Base-by-base conservation (phyloP, 2,329 filamentous ascomycete genomes). In the Trichoderma simmonsii region DNA sequence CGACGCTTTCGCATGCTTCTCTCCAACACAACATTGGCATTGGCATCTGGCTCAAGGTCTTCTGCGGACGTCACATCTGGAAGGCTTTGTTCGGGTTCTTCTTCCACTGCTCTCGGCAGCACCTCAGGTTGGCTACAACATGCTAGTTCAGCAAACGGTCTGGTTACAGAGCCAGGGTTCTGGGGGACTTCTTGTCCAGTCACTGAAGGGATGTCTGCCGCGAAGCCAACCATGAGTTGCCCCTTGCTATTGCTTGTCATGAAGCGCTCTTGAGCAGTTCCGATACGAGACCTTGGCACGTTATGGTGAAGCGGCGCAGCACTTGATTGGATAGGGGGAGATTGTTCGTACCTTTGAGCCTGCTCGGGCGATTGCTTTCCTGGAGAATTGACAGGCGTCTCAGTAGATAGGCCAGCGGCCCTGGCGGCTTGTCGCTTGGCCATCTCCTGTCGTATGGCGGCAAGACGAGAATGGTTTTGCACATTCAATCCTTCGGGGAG, bases 211-310 rank as follows among this genome's bases (percentile, higher is more conserved):
- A 51, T 7, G 21, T 62, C 66, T 30, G 57, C 30, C 67, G 57
- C 67, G 18, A 70, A 51, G 26, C 67, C 67, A 70, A 70, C 39
- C 67, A 70, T 62, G n/a, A 70, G 39, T 54, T 70, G 57, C 28
- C 67, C 67, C 30, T 36, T 62, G 15, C 30, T 39, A 62, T 70
- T 70, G 67, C 67, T 70, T 62, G 67, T 70, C 67, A 70, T 70
- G n/a, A 70, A 70, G 39, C 67, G 67, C 34, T 43, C 39, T 28
- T 43, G 67, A 62, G 67, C 67, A 62, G 67, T 43, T 61, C 67
- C 67, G 30, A 70, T 39, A 30, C 67, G 67, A 54, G 67, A 59
- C 57, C 57, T 51, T 48, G 67, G 60, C 57, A 28, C 67, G 48
- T 62, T 70, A 12, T 61, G 51, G 28, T 39, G 57, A 36, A 51